Evolutionary conservation across 257 asterid genomes (phyloP).

Genomic region (Solanum stenotomum): DNA sequence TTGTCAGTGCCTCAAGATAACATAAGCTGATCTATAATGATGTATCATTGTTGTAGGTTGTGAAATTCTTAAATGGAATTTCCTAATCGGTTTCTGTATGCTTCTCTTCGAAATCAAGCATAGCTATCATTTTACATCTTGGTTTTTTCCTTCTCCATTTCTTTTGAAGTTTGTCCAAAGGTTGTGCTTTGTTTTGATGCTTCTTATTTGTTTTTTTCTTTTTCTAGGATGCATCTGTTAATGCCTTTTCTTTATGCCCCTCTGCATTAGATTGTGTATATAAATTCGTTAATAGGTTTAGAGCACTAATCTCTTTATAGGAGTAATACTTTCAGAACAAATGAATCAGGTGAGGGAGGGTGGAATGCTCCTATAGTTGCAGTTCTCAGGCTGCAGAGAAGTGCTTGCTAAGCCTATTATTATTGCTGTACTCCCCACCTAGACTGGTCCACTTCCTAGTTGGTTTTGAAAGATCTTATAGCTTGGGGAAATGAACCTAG

Average conservation of each 20-base stretch:
- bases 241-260: background rate
- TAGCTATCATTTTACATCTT: background rate
- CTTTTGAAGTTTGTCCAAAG: background rate
- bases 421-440: conserved; percentile 57
- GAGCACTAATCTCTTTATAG: no score
- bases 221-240: background rate
- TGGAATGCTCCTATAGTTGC: conserved; percentile 8
- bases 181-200: background rate
- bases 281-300: no score
- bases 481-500: conserved; percentile 17
- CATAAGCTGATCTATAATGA: background rate
- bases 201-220: background rate
- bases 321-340: background rate
- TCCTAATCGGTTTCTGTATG: background rate
- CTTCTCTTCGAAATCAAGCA: background rate
- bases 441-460: conserved; percentile 92
- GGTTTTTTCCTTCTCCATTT: background rate
- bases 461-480: conserved; percentile 71
- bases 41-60: background rate
- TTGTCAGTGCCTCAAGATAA: background rate
- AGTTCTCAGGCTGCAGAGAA: conserved; percentile 59
- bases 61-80: background rate
- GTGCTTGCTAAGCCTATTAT: conserved; percentile 79
- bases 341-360: background rate
- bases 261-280: background rate